Conservation (phyloP, 164 flowering plant species). For the Echeveria elegans region DNA sequence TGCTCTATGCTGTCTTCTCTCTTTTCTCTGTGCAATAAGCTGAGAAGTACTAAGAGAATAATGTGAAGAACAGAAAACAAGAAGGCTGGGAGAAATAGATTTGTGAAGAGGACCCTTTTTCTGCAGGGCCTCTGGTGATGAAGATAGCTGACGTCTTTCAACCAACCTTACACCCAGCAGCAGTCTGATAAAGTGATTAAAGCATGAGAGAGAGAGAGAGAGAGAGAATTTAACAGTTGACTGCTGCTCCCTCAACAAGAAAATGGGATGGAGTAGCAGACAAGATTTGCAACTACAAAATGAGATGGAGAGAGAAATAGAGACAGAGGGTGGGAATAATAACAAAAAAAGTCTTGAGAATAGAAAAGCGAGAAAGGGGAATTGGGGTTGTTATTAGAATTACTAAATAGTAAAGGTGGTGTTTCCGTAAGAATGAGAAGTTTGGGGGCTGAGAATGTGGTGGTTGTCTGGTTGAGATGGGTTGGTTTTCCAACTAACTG, state of each 20-base stretch:
- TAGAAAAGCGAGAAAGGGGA: neutral
- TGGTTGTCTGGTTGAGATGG: constrained; percentile 2
- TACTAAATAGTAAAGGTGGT: too few species aligned
- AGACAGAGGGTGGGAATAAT: neutral
- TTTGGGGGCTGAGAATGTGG: neutral
- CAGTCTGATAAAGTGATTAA: neutral
- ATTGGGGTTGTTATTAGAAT: too few species aligned
- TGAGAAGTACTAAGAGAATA: neutral
- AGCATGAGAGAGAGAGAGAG: neutral
- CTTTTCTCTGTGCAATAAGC: neutral
- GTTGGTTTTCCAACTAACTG: constrained; percentile 5
- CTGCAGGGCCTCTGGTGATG: neutral
- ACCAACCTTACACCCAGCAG: neutral
- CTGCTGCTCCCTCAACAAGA: neutral
- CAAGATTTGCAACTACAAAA: neutral
- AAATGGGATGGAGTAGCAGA: constrained; percentile 1
- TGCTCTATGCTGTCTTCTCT: neutral
- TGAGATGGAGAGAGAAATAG: neutral
- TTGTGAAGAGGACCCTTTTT: neutral
- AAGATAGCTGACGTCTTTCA: neutral
- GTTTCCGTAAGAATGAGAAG: neutral
- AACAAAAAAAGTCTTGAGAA: neutral
- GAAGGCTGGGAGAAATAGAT: neutral
- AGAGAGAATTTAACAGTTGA: neutral
- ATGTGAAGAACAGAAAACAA: neutral